Conservation (phyloP, 148 eudicot species). For the Silene uniflora region DNA sequence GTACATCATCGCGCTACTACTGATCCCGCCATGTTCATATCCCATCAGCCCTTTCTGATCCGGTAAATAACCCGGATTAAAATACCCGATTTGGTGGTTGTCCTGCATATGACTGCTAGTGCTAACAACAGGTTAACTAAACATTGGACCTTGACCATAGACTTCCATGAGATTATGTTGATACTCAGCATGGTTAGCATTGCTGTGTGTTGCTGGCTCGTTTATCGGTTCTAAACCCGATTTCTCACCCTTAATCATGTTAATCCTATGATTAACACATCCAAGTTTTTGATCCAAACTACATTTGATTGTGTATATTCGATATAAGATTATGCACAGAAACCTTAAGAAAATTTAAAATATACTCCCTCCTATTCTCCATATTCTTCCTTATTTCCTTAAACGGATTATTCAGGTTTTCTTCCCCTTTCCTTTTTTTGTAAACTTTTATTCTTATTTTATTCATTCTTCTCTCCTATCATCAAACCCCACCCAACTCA, state of each 20-base stretch:
- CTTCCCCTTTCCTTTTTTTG: too few relatives aligned
- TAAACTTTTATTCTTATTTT: too few relatives aligned
- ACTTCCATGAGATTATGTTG: slow-evolving; percentile 7
- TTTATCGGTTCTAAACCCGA: neutral
- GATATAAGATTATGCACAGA: too few relatives aligned
- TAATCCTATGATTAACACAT: slow-evolving; percentile 17
- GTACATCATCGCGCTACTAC: slow-evolving; percentile 17
- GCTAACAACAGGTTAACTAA: slow-evolving; percentile 12
- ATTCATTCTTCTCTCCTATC: too few relatives aligned
- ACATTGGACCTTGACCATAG: neutral
- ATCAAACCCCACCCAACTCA: too few relatives aligned
- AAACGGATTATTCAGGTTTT: too few relatives aligned
- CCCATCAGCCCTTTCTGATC: neutral
- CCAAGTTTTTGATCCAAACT: slow-evolving; percentile 28
- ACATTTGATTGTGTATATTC: too few relatives aligned
- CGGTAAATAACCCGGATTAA: slow-evolving; percentile 8
- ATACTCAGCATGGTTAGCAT: neutral
- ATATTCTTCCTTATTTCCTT: too few relatives aligned
- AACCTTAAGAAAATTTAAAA: too few relatives aligned
- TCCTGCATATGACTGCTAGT: neutral
- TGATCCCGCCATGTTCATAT: neutral
- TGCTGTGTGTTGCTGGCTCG: neutral
- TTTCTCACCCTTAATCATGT: neutral
- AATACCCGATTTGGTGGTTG: slow-evolving; percentile 8
- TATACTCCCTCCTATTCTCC: too few relatives aligned